phyloP scores from a whole-genome alignment of 1,284 basidiomycete species.

The Pseudozyma thailandica region DNA sequence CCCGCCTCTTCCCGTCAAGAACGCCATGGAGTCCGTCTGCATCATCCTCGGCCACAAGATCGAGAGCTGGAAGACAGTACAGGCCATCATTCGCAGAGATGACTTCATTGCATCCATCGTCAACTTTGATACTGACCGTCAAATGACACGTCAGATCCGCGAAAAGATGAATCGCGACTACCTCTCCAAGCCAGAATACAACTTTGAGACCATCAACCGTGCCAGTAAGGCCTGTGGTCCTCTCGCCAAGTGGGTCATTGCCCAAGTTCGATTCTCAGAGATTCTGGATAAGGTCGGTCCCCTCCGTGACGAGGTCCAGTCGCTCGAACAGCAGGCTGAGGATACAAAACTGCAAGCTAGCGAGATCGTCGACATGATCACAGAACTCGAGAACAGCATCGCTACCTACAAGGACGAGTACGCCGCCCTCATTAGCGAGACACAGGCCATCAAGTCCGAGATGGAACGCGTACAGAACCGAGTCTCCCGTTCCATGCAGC shows the following conservation, averaged over 20 bases:
- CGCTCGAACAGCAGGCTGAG: conserved; percentile 89
- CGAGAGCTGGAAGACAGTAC: conserved; percentile 95
- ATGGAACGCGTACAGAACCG: conserved; percentile 98
- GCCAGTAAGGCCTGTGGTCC: conserved; percentile 98
- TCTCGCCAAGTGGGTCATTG: conserved; percentile 96
- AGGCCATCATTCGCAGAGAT: conserved; percentile 93
- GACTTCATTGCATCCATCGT: conserved; percentile 98
- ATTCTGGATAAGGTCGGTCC: conserved; percentile 98
- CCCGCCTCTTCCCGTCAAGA: conserved; percentile 95
- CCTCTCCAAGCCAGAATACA: conserved; percentile 88
- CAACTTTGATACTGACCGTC: conserved; percentile 90
- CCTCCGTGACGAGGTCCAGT: conserved; percentile 92
- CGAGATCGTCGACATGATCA: conserved; percentile 90
- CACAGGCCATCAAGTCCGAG: conserved; percentile 94
- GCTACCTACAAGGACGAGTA: conserved; percentile 97
- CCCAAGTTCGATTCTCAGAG: conserved; percentile 96
- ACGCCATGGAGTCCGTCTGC: conserved; percentile 99
- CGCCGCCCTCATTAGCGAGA: conserved; percentile 94
- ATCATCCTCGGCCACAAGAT: conserved; percentile 96
- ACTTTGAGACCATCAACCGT: conserved; percentile 93
- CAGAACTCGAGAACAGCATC: conserved; percentile 92
- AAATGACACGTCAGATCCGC: conserved; percentile 89
- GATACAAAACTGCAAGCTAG: conserved; percentile 90
- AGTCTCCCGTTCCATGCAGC: conserved; percentile 94
- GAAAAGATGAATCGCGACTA: conserved; percentile 95